Evolutionary conservation across 1,284 basidiomycete species (phyloP).

Genomic region (Rhodotorula sp.): DNA sequence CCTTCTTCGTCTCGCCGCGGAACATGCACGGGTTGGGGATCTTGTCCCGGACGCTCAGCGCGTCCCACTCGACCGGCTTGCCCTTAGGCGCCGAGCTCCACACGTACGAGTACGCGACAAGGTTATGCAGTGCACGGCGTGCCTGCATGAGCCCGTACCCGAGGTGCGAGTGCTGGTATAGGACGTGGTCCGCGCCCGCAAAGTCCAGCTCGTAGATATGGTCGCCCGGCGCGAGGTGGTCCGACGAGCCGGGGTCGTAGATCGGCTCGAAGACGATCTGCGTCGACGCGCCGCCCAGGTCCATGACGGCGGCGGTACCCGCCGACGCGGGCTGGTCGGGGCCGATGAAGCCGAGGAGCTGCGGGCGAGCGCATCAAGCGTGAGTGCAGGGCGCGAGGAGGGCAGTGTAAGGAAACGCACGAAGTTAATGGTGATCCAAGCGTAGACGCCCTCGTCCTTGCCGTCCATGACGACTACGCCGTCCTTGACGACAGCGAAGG

Average conservation of each 20-base stretch:
- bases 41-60: conserved; percentile 50
- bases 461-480: conserved; percentile 93
- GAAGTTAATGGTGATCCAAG: conserved; percentile 98
- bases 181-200: conserved; percentile 66
- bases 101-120: conserved; percentile 83
- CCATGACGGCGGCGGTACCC: conserved; percentile 84
- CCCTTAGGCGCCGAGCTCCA: conserved; percentile 47
- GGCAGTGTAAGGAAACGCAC: conserved; percentile 38
- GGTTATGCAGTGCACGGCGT: conserved; percentile 77
- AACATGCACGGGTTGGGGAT: conserved; percentile 82
- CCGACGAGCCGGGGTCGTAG: conserved; percentile 58
- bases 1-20: conserved; percentile 63
- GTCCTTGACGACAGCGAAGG: conserved; percentile 68
- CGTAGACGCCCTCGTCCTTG: conserved; percentile 77
- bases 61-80: conserved; percentile 52
- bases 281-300: conserved; percentile 94
- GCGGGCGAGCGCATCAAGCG: neutral
- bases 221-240: conserved; percentile 74
- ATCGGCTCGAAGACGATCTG: conserved; percentile 96
- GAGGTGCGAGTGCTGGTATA: conserved; percentile 95
- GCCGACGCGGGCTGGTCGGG: conserved; percentile 56
- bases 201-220: conserved; percentile 89
- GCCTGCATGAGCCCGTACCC: conserved; percentile 96
- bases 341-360: conserved; percentile 70
- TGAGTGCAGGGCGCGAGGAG: neutral